These are phyloP conservation scores for Solanum sejunctum DNA, from an alignment of 257 asterid genomes.

Conservation along the genomic window DNA sequence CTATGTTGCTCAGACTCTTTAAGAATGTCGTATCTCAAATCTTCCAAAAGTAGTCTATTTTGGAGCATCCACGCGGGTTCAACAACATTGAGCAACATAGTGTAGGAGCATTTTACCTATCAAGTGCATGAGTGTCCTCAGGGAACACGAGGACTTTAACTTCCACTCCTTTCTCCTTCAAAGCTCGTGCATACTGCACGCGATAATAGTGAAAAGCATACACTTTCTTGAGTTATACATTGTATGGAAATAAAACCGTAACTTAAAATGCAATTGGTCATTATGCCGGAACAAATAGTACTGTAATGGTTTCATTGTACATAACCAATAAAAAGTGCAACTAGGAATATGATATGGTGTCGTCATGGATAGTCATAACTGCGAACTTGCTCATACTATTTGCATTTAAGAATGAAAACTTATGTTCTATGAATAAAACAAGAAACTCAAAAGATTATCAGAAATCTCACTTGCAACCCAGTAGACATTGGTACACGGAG, in stretches of 20 bases:
- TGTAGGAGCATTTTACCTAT: conserved; percentile 25
- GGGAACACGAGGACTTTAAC: conserved; percentile 76
- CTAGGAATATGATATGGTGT: background rate
- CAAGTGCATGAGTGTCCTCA: conserved; percentile 58
- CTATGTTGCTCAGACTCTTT: background rate
- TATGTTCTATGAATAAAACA: background rate
- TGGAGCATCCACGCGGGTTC: background rate
- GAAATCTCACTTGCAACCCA: conserved; percentile 67
- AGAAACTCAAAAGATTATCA: background rate
- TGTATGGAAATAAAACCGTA: background rate
- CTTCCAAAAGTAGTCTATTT: background rate
- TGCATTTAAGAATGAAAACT: background rate
- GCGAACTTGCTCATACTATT: background rate
- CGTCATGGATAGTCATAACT: background rate
- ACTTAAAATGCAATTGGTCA: background rate
- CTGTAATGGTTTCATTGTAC: background rate
- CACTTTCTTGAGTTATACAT: background rate
- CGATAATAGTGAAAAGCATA: background rate
- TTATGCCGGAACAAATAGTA: background rate
- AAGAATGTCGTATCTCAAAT: background rate
- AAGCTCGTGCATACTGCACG: conserved; percentile 68
- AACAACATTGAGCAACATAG: background rate
- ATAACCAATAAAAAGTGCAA: background rate
- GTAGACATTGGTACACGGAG: conserved; percentile 81
- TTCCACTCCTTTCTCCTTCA: conserved; percentile 69